These are phyloP conservation scores for Coemansia sp. DNA, from an alignment of 371 early-diverging fungal genomes.

Conservation along the genomic window DNA sequence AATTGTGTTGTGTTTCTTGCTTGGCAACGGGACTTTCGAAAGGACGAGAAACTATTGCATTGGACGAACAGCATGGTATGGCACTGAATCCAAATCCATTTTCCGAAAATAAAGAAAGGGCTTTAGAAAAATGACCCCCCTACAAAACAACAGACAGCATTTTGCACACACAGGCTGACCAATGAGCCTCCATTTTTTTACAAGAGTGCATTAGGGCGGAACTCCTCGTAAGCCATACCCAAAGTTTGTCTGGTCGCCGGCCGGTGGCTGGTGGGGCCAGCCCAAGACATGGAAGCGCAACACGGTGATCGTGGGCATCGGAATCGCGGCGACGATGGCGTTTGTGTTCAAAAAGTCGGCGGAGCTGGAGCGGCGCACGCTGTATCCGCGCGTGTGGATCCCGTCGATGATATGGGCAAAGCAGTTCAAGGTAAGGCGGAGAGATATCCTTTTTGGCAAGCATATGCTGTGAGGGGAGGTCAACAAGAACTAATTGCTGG, in stretches of 20 bases:
- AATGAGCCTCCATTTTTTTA: too few relatives aligned
- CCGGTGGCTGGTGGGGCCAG: conserved; percentile 89
- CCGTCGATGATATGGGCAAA: conserved; percentile 55
- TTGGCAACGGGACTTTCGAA: too few relatives aligned
- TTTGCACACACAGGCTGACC: neutral
- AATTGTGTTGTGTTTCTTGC: neutral
- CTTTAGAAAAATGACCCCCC: neutral
- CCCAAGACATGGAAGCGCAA: conserved; percentile 82
- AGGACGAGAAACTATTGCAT: too few relatives aligned
- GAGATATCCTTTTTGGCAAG: neutral
- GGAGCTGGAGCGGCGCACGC: conserved; percentile 61
- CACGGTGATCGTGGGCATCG: conserved; percentile 69
- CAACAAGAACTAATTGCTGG: too few relatives aligned
- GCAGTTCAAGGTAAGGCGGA: conserved; percentile 50
- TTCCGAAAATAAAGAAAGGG: neutral
- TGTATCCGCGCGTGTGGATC: conserved; percentile 53
- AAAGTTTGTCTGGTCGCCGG: conserved; percentile 71
- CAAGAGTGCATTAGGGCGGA: conserved; percentile 54
- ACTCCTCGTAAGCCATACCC: conserved; percentile 64
- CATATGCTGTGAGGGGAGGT: too few relatives aligned
- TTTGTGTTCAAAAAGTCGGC: conserved; percentile 78
- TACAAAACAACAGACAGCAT: too few relatives aligned
- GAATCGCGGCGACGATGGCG: conserved; percentile 63
- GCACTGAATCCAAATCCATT: too few relatives aligned
- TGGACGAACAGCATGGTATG: too few relatives aligned